A percentile compares a stretch with the other conserved stretches of the same genome.
Conservation (phyloP, 208 protist genomes). For the Phytomonas sp. region DNA sequence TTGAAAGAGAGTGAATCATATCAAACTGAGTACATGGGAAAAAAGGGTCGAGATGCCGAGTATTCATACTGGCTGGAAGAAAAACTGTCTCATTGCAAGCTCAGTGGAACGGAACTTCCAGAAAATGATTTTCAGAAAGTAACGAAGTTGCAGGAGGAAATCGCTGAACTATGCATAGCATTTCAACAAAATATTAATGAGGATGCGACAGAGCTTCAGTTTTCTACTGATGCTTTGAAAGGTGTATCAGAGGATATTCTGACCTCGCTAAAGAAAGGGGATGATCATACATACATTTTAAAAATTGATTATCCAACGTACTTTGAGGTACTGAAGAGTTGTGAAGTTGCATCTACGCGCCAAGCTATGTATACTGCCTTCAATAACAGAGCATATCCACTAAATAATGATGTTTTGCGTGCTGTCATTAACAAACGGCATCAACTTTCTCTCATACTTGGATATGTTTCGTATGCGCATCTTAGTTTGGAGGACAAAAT, state of each 20-base stretch:
- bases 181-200: slow-evolving; percentile 81
- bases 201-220: slow-evolving; percentile 48
- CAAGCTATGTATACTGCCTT: slow-evolving; percentile 40
- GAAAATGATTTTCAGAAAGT: slow-evolving; percentile 50
- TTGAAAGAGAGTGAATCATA: slow-evolving; percentile 25
- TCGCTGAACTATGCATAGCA: slow-evolving; percentile 41
- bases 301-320: slow-evolving; percentile 86
- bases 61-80: slow-evolving; percentile 71
- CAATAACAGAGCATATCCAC: slow-evolving; percentile 68
- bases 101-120: slow-evolving; percentile 65
- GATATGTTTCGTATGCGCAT: slow-evolving; percentile 65
- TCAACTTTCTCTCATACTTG: slow-evolving; percentile 44
- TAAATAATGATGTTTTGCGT: slow-evolving; percentile 45
- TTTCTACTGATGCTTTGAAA: slow-evolving; percentile 40
- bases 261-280: slow-evolving; percentile 21
- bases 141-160: slow-evolving; percentile 59
- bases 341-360: slow-evolving; percentile 68
- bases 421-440: slow-evolving; percentile 67
- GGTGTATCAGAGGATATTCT: slow-evolving; percentile 59
- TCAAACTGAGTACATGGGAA: slow-evolving; percentile 27
- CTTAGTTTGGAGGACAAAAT: slow-evolving; percentile 73
- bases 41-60: slow-evolving; percentile 22
- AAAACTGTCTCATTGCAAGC: slow-evolving; percentile 43
- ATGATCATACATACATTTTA: slow-evolving; percentile 24
- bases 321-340: slow-evolving; percentile 81